Percentiles rank a stretch among this genome's conserved stretches.
These are phyloP conservation scores for Lyophyllum semitale DNA, from an alignment of 768 basidiomycete genomes.

Conservation along the genomic window DNA sequence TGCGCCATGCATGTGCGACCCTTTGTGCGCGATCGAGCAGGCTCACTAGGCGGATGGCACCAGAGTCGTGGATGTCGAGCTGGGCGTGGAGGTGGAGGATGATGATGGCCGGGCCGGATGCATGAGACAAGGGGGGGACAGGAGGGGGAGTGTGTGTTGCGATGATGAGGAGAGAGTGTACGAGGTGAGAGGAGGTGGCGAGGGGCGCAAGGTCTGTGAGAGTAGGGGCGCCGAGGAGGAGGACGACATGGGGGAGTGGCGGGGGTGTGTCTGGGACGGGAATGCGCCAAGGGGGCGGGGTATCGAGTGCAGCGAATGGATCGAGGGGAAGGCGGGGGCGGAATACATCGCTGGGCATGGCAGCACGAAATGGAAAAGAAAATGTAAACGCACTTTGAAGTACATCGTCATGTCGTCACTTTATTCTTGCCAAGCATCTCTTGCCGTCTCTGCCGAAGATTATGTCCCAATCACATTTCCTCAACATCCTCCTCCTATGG, in stretches of 20 bases:
- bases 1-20: slow-evolving; percentile 33
- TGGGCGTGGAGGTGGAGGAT: slow-evolving; percentile 36
- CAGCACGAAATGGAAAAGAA: background rate
- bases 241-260: slow-evolving; percentile 29
- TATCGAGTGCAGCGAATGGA: slow-evolving; percentile 30
- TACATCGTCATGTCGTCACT: slow-evolving; percentile 4
- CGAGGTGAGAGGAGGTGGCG: slow-evolving; percentile 32
- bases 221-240: slow-evolving; percentile 41
- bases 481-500: too few species aligned
- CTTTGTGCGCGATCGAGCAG: slow-evolving; percentile 42
- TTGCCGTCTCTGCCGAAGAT: too few species aligned
- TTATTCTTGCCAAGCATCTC: background rate
- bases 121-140: slow-evolving; percentile 17
- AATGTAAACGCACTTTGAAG: background rate
- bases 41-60: slow-evolving; percentile 41
- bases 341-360: slow-evolving; percentile 27
- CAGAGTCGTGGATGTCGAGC: slow-evolving; percentile 33
- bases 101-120: slow-evolving; percentile 22
- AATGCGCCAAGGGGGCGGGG: slow-evolving; percentile 25
- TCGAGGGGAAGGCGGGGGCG: slow-evolving; percentile 39
- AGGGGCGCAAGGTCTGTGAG: slow-evolving; percentile 36
- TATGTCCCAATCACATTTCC: too few species aligned
- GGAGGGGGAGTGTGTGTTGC: slow-evolving; percentile 40
- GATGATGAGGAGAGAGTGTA: slow-evolving; percentile 37
- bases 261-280: slow-evolving; percentile 14